Conservation (phyloP, 1,284 basidiomycete genomes). For the Austroboletus olivaceoglutinosus region DNA sequence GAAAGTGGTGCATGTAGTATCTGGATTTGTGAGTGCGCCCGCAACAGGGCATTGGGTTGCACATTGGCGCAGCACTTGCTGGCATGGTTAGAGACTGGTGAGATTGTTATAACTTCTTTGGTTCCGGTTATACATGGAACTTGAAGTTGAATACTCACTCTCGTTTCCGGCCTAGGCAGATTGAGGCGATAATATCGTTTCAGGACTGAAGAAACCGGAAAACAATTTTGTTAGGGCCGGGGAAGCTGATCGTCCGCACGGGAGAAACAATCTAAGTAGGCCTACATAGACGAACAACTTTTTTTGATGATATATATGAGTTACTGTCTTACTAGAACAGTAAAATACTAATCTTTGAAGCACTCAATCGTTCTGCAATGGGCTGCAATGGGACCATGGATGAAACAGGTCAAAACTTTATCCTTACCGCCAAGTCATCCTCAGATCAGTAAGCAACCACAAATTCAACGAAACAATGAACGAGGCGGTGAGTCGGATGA, state of each 20-base stretch:
- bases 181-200: conserved; percentile 18
- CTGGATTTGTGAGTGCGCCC: conserved; percentile 9
- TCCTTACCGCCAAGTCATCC: too few species aligned
- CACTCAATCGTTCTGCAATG: too few species aligned
- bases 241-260: conserved; percentile 17
- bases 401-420: too few species aligned
- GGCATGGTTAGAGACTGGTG: conserved; percentile 17
- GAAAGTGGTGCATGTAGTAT: conserved; percentile 9
- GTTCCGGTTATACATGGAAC: too few species aligned
- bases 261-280: conserved; percentile 11
- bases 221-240: conserved; percentile 27
- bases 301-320: too few species aligned
- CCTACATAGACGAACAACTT: not conserved
- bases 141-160: not conserved
- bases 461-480: too few species aligned
- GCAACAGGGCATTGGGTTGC: conserved; percentile 16
- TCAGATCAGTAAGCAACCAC: too few species aligned
- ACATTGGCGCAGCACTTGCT: conserved; percentile 15
- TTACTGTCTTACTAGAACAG: too few species aligned
- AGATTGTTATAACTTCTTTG: conserved; percentile 15
- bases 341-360: too few species aligned
- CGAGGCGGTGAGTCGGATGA: too few species aligned
- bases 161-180: conserved; percentile 17
- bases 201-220: conserved; percentile 23
- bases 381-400: too few species aligned